A percentile compares a stretch with the other conserved stretches of the same genome.
Evolutionary conservation across 2,329 filamentous ascomycete species (phyloP).

Genomic region (Trichothecium roseum): DNA sequence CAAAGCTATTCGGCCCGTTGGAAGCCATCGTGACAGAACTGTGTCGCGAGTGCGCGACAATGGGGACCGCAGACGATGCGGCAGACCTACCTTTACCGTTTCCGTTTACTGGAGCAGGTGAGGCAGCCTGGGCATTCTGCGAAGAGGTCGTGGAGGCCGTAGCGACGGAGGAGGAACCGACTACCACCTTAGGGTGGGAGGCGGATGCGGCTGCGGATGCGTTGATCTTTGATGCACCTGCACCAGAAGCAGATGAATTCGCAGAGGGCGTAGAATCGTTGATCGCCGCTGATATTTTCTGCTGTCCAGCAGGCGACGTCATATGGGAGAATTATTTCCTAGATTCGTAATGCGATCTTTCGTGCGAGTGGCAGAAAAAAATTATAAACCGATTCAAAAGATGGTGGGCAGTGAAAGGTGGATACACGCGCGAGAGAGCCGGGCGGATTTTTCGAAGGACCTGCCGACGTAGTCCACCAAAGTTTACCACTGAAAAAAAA

Average conservation of each 20-base stretch:
- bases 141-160: constrained; percentile 16
- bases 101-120: constrained; percentile 67
- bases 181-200: constrained; percentile 42
- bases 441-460: too few relatives aligned
- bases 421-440: too few relatives aligned
- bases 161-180: constrained; percentile 37
- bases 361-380: neutral
- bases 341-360: neutral
- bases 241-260: constrained; percentile 34
- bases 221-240: constrained; percentile 46
- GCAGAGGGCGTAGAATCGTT: constrained; percentile 16
- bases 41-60: constrained; percentile 69
- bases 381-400: too few relatives aligned
- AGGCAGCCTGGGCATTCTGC: constrained; percentile 52
- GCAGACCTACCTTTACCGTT: constrained; percentile 49
- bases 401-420: constrained; percentile 1
- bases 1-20: constrained; percentile 64
- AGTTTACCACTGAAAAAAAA: too few relatives aligned
- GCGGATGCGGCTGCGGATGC: constrained; percentile 51
- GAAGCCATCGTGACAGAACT: constrained; percentile 86
- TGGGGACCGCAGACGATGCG: constrained; percentile 59
- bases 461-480: too few relatives aligned
- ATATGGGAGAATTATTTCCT: constrained; percentile 28
- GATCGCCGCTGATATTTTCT: constrained; percentile 45
- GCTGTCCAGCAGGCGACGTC: constrained; percentile 49